A percentile compares a stretch with the other conserved stretches of the same genome.
Conservation (phyloP, 495 filamentous ascomycete genomes). For the Penicillium daleae region DNA sequence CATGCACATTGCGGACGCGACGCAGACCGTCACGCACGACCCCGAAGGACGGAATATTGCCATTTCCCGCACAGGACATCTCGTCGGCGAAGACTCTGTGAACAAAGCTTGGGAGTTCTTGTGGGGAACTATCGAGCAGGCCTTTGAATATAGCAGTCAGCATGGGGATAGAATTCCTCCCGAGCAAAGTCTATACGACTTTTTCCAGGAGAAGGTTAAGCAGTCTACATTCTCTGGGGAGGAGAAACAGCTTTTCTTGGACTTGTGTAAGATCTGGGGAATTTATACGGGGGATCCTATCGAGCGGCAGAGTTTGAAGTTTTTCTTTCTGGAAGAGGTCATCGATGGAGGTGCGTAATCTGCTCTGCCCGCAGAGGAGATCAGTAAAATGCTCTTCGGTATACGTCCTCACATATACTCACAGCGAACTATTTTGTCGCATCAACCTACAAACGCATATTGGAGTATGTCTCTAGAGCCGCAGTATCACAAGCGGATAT, state of each 20-base stretch:
- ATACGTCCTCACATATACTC: not conserved
- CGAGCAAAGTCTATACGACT: constrained; percentile 74
- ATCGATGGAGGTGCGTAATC: constrained; percentile 76
- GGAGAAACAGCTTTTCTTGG: constrained; percentile 57
- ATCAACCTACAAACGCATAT: constrained; percentile 79
- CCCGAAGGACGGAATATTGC: constrained; percentile 58
- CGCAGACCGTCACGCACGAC: constrained; percentile 60
- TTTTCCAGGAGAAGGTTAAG: constrained; percentile 66
- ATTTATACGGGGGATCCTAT: constrained; percentile 83
- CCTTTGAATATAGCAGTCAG: constrained; percentile 78
- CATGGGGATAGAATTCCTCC: constrained; percentile 65
- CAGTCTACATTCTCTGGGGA: constrained; percentile 55
- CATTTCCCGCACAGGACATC: constrained; percentile 66
- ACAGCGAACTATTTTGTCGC: constrained; percentile 89
- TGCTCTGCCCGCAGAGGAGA: not conserved
- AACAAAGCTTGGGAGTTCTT: constrained; percentile 61
- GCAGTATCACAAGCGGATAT: constrained; percentile 67
- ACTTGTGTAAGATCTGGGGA: constrained; percentile 80
- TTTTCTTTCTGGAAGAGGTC: constrained; percentile 94
- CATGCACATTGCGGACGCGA: constrained; percentile 71
- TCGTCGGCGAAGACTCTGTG: constrained; percentile 55
- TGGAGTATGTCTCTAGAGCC: constrained; percentile 66
- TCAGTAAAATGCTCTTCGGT: not conserved
- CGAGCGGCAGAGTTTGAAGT: constrained; percentile 80
- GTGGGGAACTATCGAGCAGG: constrained; percentile 80